These are phyloP conservation scores for Verbena officinalis DNA, from an alignment of 257 asterid species.

Conservation along the genomic window DNA sequence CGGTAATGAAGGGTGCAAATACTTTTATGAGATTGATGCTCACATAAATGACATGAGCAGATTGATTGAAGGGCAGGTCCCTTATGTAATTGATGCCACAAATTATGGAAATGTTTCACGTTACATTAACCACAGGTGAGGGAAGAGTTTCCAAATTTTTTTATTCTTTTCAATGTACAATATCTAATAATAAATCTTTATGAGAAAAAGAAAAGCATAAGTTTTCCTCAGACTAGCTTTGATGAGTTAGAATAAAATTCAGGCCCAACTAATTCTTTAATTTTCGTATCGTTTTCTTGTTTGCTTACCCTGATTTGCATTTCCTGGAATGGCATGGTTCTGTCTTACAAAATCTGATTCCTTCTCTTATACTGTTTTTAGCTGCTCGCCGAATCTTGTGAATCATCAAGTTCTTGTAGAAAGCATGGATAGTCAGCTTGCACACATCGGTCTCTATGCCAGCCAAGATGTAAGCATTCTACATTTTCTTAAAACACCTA, in stretches of 20 bases:
- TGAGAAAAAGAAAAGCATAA: too few relatives aligned
- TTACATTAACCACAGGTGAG: slow-evolving; percentile 94
- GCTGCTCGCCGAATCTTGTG: slow-evolving; percentile 92
- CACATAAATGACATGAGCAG: slow-evolving; percentile 81
- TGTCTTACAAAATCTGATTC: slow-evolving; percentile 24
- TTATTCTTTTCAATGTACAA: neutral
- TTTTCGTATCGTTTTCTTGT: neutral
- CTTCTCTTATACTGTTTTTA: slow-evolving; percentile 35
- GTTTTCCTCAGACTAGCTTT: too few relatives aligned
- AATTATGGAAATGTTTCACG: slow-evolving; percentile 93
- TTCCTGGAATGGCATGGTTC: too few relatives aligned
- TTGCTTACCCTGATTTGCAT: too few relatives aligned
- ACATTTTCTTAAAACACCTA: slow-evolving; percentile 5
- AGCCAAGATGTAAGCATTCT: slow-evolving; percentile 77
- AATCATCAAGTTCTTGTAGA: slow-evolving; percentile 96
- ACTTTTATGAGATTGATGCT: slow-evolving; percentile 73
- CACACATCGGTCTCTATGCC: slow-evolving; percentile 88
- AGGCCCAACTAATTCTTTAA: neutral
- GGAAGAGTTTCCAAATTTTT: slow-evolving; percentile 2
- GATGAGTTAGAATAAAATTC: neutral
- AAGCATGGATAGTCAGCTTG: slow-evolving; percentile 90
- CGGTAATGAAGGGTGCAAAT: slow-evolving; percentile 60
- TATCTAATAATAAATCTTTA: too few relatives aligned
- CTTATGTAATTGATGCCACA: slow-evolving; percentile 83
- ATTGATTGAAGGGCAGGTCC: slow-evolving; percentile 73